Evolutionary conservation across 768 basidiomycete genomes (phyloP).

Genomic region (Neoboletus brunneissimus): DNA sequence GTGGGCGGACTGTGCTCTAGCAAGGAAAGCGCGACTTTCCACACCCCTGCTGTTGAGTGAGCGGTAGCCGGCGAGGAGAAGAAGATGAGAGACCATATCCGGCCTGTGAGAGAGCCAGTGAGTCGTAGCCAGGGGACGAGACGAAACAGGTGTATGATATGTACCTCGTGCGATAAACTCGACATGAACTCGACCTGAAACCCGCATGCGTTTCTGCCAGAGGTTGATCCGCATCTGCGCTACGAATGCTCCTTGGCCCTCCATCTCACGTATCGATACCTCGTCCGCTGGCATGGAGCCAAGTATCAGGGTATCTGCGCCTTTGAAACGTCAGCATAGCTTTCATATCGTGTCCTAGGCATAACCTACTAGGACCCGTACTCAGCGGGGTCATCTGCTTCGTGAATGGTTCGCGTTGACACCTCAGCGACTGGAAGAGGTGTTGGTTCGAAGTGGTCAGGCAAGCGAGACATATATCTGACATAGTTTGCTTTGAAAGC

Average conservation of each 20-base stretch:
- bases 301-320: constrained; percentile 48
- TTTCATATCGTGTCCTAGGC: too few relatives aligned
- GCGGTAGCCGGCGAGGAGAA: constrained; percentile 14
- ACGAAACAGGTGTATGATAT: background rate
- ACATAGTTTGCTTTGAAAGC: constrained; percentile 40
- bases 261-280: constrained; percentile 53
- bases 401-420: constrained; percentile 8
- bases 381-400: constrained; percentile 14
- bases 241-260: constrained; percentile 51
- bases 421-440: constrained; percentile 27
- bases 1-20: too few relatives aligned
- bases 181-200: constrained; percentile 50
- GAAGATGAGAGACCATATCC: constrained; percentile 28
- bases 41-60: background rate
- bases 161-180: constrained; percentile 70
- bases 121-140: background rate
- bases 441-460: constrained; percentile 32
- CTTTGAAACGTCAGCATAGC: constrained; percentile 17
- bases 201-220: constrained; percentile 70
- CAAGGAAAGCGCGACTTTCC: constrained; percentile 44
- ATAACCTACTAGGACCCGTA: constrained; percentile 10
- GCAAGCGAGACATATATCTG: constrained; percentile 67
- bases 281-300: constrained; percentile 50
- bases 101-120: constrained; percentile 10
- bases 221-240: constrained; percentile 43